Evolutionary conservation across 2,329 filamentous ascomycete species (phyloP).

Genomic region (Pseudocercospora ulei): DNA sequence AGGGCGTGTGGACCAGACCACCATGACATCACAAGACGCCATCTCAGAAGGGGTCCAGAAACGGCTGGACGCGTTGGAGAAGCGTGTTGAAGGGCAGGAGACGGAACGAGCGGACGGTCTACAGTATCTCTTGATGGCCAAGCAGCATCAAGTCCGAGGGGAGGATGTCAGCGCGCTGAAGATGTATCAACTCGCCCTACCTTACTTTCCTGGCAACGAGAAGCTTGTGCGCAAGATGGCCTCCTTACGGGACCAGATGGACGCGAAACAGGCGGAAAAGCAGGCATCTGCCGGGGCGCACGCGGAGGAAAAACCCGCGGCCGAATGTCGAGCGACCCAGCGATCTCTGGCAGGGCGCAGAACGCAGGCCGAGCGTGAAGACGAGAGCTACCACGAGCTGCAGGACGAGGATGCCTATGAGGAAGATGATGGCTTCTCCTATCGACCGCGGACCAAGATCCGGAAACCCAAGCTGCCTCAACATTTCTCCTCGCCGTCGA

Average conservation of each 20-base stretch:
- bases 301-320: conserved; percentile 12
- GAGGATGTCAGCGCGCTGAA: conserved; percentile 68
- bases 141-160: conserved; percentile 76
- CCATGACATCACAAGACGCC: conserved; percentile 17
- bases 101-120: conserved; percentile 77
- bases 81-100: conserved; percentile 60
- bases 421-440: conserved; percentile 35
- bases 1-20: conserved; percentile 48
- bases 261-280: conserved; percentile 34
- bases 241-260: conserved; percentile 45
- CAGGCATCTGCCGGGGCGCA: conserved; percentile 7
- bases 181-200: conserved; percentile 76
- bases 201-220: conserved; percentile 75
- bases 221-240: conserved; percentile 56
- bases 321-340: conserved; percentile 1
- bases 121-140: conserved; percentile 77
- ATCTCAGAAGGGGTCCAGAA: conserved; percentile 70
- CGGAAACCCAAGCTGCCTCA: conserved; percentile 22
- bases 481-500: conserved; percentile 9
- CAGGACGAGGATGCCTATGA: conserved; percentile 32
- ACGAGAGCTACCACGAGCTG: conserved; percentile 39
- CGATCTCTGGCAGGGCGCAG: conserved; percentile 12
- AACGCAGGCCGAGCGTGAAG: conserved; percentile 25
- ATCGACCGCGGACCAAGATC: conserved; percentile 36
- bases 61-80: conserved; percentile 73